Conservation (phyloP, 2,329 filamentous ascomycete species). For the Penicillium vulpinum region DNA sequence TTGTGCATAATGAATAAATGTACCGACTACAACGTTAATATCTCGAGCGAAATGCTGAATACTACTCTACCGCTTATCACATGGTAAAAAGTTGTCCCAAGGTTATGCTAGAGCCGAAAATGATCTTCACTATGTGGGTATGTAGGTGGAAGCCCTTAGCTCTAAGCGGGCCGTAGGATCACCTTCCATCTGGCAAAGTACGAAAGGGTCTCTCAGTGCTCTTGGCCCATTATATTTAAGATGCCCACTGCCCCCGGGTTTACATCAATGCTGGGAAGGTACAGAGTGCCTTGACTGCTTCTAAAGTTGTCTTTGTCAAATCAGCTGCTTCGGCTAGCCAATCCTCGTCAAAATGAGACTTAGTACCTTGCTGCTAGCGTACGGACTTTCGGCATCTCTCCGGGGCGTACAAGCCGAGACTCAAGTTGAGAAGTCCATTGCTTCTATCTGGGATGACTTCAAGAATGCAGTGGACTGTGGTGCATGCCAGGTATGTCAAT, state of each 20-base stretch:
- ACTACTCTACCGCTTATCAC: not conserved
- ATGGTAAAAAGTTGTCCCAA: not conserved
- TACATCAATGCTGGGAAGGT: not conserved
- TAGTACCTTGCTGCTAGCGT: constrained; percentile 7
- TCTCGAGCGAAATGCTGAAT: not conserved
- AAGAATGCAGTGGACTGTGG: constrained; percentile 34
- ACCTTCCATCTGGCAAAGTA: not conserved
- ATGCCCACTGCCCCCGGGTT: not conserved
- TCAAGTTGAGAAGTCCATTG: constrained; percentile 15
- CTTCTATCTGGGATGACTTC: constrained; percentile 33
- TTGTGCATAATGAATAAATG: not conserved
- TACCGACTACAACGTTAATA: not conserved
- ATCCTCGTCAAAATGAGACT: constrained; percentile 16
- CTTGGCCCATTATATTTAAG: constrained; percentile 1
- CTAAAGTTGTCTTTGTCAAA: not conserved
- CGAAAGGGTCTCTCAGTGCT: not conserved
- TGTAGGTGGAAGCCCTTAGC: not conserved
- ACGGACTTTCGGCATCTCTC: constrained; percentile 11
- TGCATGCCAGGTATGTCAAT: constrained; percentile 31
- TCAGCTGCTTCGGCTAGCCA: not conserved
- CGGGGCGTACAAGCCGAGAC: constrained; percentile 10
- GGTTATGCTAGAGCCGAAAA: not conserved
- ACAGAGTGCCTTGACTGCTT: not conserved
- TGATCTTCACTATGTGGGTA: constrained; percentile 3
- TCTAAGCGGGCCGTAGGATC: constrained; percentile 9